Evolutionary conservation across 257 asterid species (phyloP).

Genomic region (Nicotiana knightiana): DNA sequence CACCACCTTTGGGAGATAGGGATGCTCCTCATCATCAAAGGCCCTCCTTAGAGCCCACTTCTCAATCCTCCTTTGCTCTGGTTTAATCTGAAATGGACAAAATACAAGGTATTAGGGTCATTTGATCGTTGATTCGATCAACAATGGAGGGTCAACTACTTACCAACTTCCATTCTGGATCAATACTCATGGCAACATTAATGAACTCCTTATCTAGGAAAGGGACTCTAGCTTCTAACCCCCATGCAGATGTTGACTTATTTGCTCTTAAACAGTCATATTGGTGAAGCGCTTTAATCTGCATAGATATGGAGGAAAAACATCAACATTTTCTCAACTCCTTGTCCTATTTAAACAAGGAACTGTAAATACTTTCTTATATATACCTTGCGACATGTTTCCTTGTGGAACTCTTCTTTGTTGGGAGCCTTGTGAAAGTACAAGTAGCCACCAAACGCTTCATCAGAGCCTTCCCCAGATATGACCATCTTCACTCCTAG

Average conservation of each 20-base stretch:
- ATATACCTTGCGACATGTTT: constrained; percentile 80
- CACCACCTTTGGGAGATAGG: constrained; percentile 90
- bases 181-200: constrained; percentile 81
- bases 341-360: background rate
- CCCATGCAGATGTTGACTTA: constrained; percentile 96
- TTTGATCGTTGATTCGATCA: background rate
- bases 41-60: constrained; percentile 93
- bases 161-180: constrained; percentile 92
- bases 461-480: constrained; percentile 97
- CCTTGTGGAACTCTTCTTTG: constrained; percentile 82
- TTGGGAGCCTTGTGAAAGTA: constrained; percentile 26
- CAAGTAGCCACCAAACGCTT: constrained; percentile 87
- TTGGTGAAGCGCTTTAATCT: constrained; percentile 92
- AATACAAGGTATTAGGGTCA: background rate
- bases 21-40: constrained; percentile 80
- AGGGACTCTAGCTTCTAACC: constrained; percentile 88
- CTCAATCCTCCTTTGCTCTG: constrained; percentile 67
- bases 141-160: background rate
- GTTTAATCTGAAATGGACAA: constrained; percentile 50
- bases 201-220: constrained; percentile 72
- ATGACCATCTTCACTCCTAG: constrained; percentile 91
- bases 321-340: background rate
- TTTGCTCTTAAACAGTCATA: constrained; percentile 91
- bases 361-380: background rate
- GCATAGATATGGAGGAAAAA: constrained; percentile 16